Percentiles rank a stretch among this genome's conserved stretches.
phyloP scores from a whole-genome alignment of 768 basidiomycete species.

The Russula sp. region DNA sequence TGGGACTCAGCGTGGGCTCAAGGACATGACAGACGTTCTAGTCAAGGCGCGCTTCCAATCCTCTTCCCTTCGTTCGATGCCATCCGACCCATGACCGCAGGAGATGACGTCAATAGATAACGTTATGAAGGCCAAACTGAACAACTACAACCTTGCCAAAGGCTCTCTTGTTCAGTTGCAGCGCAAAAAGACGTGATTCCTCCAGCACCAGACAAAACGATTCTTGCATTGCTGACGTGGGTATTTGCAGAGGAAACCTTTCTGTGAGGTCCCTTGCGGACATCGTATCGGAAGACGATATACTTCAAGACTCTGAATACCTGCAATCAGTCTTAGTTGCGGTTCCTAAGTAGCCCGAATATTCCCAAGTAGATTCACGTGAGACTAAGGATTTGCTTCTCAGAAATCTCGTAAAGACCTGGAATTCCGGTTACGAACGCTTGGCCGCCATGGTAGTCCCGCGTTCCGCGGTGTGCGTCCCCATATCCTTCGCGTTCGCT shows the following conservation, averaged over 20 bases:
- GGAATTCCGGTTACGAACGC: conserved; percentile 85
- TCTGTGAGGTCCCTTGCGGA: conserved; percentile 83
- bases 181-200: conserved; percentile 80
- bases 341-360: conserved; percentile 71
- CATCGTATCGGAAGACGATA: conserved; percentile 71
- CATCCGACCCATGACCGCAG: conserved; percentile 34
- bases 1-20: conserved; percentile 70
- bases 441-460: conserved; percentile 88
- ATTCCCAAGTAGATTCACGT: background rate
- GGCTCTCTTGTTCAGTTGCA: conserved; percentile 88
- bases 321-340: conserved; percentile 89
- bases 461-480: conserved; percentile 71
- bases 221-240: conserved; percentile 12
- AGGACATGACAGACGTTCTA: conserved; percentile 79
- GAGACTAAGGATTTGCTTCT: background rate
- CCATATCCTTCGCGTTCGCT: background rate
- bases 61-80: conserved; percentile 1
- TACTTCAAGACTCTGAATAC: conserved; percentile 88
- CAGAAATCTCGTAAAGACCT: conserved; percentile 79
- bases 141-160: conserved; percentile 90
- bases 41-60: conserved; percentile 55
- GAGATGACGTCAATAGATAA: conserved; percentile 95
- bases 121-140: conserved; percentile 85
- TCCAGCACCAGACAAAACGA: conserved; percentile 13
- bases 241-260: conserved; percentile 72